Conservation (phyloP, 345 rosid genomes). For the Pistacia vera region DNA sequence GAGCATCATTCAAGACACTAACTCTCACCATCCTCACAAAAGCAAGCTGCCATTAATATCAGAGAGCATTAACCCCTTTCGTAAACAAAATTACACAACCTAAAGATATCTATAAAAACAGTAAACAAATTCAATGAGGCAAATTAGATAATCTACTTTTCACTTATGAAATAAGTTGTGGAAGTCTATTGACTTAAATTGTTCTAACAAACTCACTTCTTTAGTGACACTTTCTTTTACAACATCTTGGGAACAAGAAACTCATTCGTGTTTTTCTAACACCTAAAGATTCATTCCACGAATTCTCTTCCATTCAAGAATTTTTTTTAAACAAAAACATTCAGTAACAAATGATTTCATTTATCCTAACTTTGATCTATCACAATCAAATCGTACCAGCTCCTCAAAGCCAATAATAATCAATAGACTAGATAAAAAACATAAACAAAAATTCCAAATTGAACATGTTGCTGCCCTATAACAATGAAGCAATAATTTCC, state of each 20-base stretch:
- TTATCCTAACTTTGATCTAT: background rate
- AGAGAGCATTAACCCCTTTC: background rate
- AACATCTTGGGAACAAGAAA: background rate
- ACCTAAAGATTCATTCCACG: background rate
- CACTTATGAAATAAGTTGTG: background rate
- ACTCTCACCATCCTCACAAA: conserved; percentile 63
- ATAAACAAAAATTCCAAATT: background rate
- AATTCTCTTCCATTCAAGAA: background rate
- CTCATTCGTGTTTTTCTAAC: background rate
- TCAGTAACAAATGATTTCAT: background rate
- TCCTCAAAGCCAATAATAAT: background rate
- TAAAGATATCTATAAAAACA: background rate
- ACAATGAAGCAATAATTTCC: background rate
- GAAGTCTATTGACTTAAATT: background rate
- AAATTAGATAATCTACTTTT: background rate
- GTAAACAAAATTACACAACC: background rate
- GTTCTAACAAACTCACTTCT: background rate
- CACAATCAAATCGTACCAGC: background rate
- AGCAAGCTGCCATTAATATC: conserved; percentile 17
- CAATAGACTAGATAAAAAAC: background rate
- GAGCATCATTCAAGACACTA: conserved; percentile 83
- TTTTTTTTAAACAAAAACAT: background rate
- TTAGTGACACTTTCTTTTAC: background rate
- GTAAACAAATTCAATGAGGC: no score
- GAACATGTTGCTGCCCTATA: background rate